phyloP scores from a whole-genome alignment of 2,329 filamentous ascomycete species.

The Rhinocladiella similis region DNA sequence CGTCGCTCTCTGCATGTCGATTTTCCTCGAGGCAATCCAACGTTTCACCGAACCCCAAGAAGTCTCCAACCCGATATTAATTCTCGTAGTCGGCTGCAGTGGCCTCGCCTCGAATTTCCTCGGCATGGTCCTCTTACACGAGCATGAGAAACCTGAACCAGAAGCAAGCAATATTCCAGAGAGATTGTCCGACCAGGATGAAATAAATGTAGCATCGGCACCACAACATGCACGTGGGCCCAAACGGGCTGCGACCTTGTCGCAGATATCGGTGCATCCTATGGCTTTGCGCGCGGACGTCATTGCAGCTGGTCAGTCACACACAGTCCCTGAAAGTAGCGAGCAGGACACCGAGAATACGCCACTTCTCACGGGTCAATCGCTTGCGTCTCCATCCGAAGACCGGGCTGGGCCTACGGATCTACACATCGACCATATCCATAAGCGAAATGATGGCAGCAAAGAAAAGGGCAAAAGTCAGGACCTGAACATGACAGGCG shows the following conservation, averaged over 20 bases:
- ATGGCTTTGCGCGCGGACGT: not conserved
- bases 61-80: slow-evolving; percentile 78
- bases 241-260: slow-evolving; percentile 1
- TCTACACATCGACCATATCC: slow-evolving; percentile 5
- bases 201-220: slow-evolving; percentile 50
- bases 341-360: slow-evolving; percentile 1
- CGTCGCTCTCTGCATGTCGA: slow-evolving; percentile 91
- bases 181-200: slow-evolving; percentile 44
- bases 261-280: slow-evolving; percentile 4
- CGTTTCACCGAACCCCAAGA: slow-evolving; percentile 87
- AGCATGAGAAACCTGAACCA: slow-evolving; percentile 57
- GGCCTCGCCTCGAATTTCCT: slow-evolving; percentile 83
- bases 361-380: slow-evolving; percentile 3
- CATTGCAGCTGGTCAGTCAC: not conserved
- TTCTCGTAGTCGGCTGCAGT: too few relatives aligned
- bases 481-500: slow-evolving; percentile 86
- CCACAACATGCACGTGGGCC: slow-evolving; percentile 37
- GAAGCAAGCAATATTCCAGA: slow-evolving; percentile 31
- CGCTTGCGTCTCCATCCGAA: not conserved
- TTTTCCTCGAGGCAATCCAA: slow-evolving; percentile 92
- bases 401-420: not conserved
- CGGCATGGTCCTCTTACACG: slow-evolving; percentile 85
- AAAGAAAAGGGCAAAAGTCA: slow-evolving; percentile 36
- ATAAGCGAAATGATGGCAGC: slow-evolving; percentile 1
- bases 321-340: not conserved